Conservation (phyloP, 1,284 basidiomycete species). For the Inonotus obliquus region DNA sequence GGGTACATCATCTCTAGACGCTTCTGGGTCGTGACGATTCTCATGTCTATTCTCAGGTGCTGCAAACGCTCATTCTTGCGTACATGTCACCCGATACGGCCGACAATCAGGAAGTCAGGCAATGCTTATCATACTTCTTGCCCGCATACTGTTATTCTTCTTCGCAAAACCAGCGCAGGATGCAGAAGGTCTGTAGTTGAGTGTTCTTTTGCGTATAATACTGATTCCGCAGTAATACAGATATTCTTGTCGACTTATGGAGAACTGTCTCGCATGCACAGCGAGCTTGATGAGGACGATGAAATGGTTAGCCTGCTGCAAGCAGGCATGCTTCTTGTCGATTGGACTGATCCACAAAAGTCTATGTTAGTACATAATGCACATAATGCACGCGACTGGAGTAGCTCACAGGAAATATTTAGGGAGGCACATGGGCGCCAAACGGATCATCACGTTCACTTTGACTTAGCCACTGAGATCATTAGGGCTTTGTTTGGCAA, state of each 20-base stretch:
- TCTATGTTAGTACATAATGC: conserved; percentile 52
- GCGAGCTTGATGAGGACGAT: conserved; percentile 71
- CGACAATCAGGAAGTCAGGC: conserved; percentile 16
- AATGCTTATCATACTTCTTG: conserved; percentile 19
- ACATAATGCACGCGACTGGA: conserved; percentile 11
- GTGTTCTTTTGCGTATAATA: neutral
- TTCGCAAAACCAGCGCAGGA: conserved; percentile 8
- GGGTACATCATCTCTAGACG: conserved; percentile 36
- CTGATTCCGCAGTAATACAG: conserved; percentile 27
- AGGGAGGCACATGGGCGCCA: conserved; percentile 36
- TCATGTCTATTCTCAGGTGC: conserved; percentile 4
- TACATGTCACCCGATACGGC: conserved; percentile 18
- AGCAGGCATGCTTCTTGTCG: conserved; percentile 80
- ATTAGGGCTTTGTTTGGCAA: conserved; percentile 55
- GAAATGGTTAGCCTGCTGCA: conserved; percentile 80
- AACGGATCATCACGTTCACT: conserved; percentile 58
- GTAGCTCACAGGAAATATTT: neutral
- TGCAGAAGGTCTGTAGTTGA: conserved; percentile 13
- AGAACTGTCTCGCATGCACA: conserved; percentile 63
- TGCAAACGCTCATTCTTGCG: conserved; percentile 16
- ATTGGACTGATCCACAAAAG: conserved; percentile 93
- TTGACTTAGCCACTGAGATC: conserved; percentile 76
- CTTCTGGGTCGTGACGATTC: neutral
- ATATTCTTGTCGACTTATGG: conserved; percentile 77
- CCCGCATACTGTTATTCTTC: conserved; percentile 17